Conservation (phyloP, 495 filamentous ascomycete genomes). For the Aspergillus conjunctus region DNA sequence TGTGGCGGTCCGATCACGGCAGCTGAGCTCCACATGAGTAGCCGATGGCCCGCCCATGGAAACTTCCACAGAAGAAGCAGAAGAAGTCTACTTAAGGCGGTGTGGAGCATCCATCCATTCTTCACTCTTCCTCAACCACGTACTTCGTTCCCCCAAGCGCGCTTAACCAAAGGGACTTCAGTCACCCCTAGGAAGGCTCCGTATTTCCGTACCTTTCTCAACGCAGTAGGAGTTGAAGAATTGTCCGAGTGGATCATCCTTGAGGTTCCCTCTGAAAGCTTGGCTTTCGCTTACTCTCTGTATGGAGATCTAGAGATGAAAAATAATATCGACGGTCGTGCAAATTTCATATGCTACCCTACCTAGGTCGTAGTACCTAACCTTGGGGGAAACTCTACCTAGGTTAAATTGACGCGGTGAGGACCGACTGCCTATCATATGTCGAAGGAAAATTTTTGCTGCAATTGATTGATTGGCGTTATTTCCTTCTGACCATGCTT, state of each 20-base stretch:
- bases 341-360: neutral
- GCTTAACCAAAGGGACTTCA: constrained; percentile 13
- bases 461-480: neutral
- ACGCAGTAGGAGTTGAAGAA: constrained; percentile 16
- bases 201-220: constrained; percentile 13
- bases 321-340: neutral
- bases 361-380: neutral
- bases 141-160: constrained; percentile 8
- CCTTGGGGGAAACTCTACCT: no score
- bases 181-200: neutral
- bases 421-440: neutral
- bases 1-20: constrained; percentile 35
- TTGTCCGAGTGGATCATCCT: constrained; percentile 26
- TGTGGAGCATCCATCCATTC: constrained; percentile 11
- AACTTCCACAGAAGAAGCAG: constrained; percentile 28
- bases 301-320: constrained; percentile 1
- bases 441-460: neutral
- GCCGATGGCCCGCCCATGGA: constrained; percentile 34
- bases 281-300: constrained; percentile 17
- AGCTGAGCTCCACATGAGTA: constrained; percentile 21
- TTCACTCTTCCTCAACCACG: no score
- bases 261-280: constrained; percentile 24
- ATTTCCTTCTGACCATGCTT: neutral
- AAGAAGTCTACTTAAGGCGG: constrained; percentile 14
- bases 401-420: neutral